Conservation (phyloP, 2,329 filamentous ascomycete genomes). For the Epichloe baconii region DNA sequence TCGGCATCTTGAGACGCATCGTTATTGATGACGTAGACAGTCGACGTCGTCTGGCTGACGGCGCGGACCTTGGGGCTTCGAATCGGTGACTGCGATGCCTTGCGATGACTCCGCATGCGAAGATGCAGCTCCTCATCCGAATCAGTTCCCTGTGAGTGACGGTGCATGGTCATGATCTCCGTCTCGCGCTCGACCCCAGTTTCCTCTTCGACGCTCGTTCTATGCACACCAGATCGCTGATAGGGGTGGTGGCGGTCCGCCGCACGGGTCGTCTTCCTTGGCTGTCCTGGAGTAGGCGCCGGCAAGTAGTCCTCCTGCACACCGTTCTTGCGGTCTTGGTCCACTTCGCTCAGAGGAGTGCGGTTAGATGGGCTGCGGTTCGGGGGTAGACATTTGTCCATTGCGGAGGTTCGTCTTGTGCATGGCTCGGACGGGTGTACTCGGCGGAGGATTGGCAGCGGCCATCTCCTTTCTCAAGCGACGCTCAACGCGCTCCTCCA, state of each 20-base stretch:
- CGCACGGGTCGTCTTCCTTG: slow-evolving; percentile 71
- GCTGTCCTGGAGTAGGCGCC: slow-evolving; percentile 89
- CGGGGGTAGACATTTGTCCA: slow-evolving; percentile 68
- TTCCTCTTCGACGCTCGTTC: slow-evolving; percentile 31
- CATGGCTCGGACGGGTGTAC: slow-evolving; percentile 48
- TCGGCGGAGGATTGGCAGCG: slow-evolving; percentile 34
- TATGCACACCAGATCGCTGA: slow-evolving; percentile 38
- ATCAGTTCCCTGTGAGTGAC: slow-evolving; percentile 49
- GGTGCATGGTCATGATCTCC: slow-evolving; percentile 48
- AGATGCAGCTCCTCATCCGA: slow-evolving; percentile 76
- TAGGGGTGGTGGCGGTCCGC: slow-evolving; percentile 67
- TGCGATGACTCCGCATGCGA: slow-evolving; percentile 56
- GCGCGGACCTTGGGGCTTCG: slow-evolving; percentile 52
- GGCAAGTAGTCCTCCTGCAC: slow-evolving; percentile 86
- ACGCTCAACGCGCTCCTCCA: slow-evolving; percentile 71
- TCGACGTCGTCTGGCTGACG: slow-evolving; percentile 63
- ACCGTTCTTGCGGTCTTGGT: slow-evolving; percentile 58
- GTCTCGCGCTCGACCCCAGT: slow-evolving; percentile 43
- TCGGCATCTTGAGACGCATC: slow-evolving; percentile 58
- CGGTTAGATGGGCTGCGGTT: slow-evolving; percentile 64
- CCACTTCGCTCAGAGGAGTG: slow-evolving; percentile 85
- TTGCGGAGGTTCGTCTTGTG: slow-evolving; percentile 47
- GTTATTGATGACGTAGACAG: slow-evolving; percentile 51
- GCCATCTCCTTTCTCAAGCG: slow-evolving; percentile 48
- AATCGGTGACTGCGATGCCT: slow-evolving; percentile 49